phyloP scores from a whole-genome alignment of 192 early-diverging fungal species.

The Umbelopsis isabellina region DNA sequence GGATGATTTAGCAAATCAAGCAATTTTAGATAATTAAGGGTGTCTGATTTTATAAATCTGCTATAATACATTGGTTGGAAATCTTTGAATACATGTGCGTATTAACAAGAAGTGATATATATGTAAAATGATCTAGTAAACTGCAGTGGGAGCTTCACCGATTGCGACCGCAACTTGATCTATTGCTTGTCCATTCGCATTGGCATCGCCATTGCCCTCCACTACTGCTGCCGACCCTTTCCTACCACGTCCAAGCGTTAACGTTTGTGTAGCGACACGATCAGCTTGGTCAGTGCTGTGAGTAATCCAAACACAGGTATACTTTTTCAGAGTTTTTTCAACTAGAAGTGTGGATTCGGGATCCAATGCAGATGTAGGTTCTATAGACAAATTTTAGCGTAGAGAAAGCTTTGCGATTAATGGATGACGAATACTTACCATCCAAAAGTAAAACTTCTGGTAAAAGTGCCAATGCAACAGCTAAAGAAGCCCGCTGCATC shows the following conservation, averaged over 20 bases:
- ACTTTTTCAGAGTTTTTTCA: slow-evolving; percentile 64
- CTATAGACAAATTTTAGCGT: slow-evolving; percentile 36
- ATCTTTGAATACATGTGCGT: no score
- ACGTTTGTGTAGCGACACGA: slow-evolving; percentile 52
- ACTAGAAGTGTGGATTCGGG: slow-evolving; percentile 68
- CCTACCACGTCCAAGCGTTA: slow-evolving; percentile 7
- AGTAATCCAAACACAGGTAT: slow-evolving; percentile 82
- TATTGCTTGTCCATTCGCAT: neutral
- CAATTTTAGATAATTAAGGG: no score
- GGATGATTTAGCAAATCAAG: no score
- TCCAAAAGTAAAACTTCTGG: slow-evolving; percentile 82
- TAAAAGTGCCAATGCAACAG: slow-evolving; percentile 76
- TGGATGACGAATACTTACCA: slow-evolving; percentile 46
- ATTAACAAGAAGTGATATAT: no score
- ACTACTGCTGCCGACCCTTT: slow-evolving; percentile 6
- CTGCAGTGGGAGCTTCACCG: neutral
- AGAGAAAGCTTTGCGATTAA: neutral
- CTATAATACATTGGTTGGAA: no score
- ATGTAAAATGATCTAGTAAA: neutral
- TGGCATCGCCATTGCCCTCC: neutral
- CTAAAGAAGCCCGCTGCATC: slow-evolving; percentile 79
- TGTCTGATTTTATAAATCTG: no score
- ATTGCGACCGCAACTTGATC: neutral
- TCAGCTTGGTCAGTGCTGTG: slow-evolving; percentile 71
- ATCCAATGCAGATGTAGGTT: slow-evolving; percentile 88